These are phyloP conservation scores for Paecilomyces sp. DNA, from an alignment of 2,329 filamentous ascomycete genomes.

Conservation along the genomic window DNA sequence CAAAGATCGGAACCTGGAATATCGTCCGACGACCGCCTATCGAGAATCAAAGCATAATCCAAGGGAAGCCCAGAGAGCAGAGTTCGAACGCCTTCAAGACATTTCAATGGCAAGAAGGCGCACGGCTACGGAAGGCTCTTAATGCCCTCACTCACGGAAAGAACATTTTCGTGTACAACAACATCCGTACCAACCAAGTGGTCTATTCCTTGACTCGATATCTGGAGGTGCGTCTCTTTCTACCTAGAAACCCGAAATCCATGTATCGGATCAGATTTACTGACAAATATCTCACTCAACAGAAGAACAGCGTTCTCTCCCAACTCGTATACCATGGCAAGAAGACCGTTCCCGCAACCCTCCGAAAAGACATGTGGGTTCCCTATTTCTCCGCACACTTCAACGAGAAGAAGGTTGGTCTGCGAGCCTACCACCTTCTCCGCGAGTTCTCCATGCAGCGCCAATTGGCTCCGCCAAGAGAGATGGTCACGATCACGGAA, in stretches of 20 bases:
- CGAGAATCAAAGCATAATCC: constrained; percentile 29
- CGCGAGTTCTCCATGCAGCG: constrained; percentile 55
- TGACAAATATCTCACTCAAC: neutral
- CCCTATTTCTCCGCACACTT: constrained; percentile 55
- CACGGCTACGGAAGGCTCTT: constrained; percentile 38
- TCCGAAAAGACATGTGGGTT: constrained; percentile 58
- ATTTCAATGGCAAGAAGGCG: constrained; percentile 28
- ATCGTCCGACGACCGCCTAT: constrained; percentile 28
- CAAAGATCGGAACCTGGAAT: constrained; percentile 31
- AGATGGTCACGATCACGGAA: constrained; percentile 41
- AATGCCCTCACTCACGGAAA: constrained; percentile 45
- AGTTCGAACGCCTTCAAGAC: constrained; percentile 37
- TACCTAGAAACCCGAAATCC: too few relatives aligned
- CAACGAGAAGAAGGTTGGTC: constrained; percentile 42
- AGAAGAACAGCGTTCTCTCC: constrained; percentile 47
- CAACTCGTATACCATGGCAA: constrained; percentile 59
- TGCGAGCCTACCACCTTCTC: constrained; percentile 50
- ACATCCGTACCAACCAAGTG: constrained; percentile 57
- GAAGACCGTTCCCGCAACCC: constrained; percentile 50
- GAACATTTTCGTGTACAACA: constrained; percentile 57
- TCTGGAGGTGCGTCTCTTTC: constrained; percentile 42
- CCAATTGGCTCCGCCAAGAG: constrained; percentile 44
- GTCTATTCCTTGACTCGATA: constrained; percentile 54
- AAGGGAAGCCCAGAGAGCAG: constrained; percentile 32
- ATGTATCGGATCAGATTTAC: neutral